Evolutionary conservation across 176 grass and related monocot genomes (phyloP), one percentile per base, ranked within the genome.

Genomic region (Coix lacrymajobi): DNA sequence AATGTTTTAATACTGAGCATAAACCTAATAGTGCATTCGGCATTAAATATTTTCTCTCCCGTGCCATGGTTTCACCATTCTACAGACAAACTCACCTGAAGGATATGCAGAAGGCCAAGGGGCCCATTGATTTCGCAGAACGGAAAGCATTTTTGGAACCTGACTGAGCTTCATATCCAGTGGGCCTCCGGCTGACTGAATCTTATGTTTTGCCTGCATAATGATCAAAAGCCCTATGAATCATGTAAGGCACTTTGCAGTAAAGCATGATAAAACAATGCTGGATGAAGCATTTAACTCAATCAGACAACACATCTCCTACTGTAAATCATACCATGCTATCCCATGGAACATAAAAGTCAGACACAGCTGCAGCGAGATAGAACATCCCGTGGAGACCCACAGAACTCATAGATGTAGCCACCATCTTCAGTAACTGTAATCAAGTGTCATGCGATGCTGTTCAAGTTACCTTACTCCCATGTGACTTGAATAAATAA

Each of bases 291-390:
- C 1, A 30, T 57, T 38, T 61, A 68, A 75, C 3, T 30, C 16
- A 30, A 48, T 24, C 30, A 85, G 45, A n/a, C 62, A 8, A 49
- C 25, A 31, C 30, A 76, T 34, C 1, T 76, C n/a, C 19, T 24
- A 79, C 19, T 71, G 30, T 30, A 74, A 87, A 39, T 66, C 82
- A 25, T 91, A 98, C 95, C 95, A 98, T 95, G 32, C 88, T 91
- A 64, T 95, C 88, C 92, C 92, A 98, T 30, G 95, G 95, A 81
- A 98, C 88, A 76, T 95, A 98, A 37, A 98, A 98, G 80, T 98
- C 92, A 25, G 95, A 98, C 17, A 98, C 95, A 17, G 92, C 92
- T 52, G 95, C 95, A 71, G 92, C 92, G 78, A 98, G 92, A 69
- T 95, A 95, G 81, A 98, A 95, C 92, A 98, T 95, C 43, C 90